These are phyloP conservation scores for Kernera saxatilis DNA, from an alignment of 345 rosid genomes.

Conservation along the genomic window DNA sequence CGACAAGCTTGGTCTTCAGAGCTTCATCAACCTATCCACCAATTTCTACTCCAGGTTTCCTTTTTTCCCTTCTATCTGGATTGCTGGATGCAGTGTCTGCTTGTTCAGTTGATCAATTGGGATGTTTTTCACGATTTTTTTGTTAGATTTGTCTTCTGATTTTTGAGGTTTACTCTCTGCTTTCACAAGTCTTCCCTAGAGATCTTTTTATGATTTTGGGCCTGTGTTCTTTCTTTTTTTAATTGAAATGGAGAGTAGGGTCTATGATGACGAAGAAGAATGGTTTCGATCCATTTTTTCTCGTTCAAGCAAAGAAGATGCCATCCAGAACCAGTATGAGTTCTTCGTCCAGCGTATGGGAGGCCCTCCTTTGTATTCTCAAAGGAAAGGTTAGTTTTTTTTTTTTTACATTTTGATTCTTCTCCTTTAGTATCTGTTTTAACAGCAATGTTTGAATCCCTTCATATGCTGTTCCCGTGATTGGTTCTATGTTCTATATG, in stretches of 20 bases:
- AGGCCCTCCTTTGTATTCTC: slow-evolving; percentile 81
- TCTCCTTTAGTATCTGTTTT: not conserved
- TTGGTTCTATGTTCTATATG: not conserved
- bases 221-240: not conserved
- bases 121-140: not conserved
- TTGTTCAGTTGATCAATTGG: not conserved
- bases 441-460: not conserved
- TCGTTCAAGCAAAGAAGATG: slow-evolving; percentile 74
- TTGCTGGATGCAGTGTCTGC: not conserved
- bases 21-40: slow-evolving; percentile 83
- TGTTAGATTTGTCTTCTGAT: not conserved
- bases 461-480: not conserved
- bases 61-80: not conserved
- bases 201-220: not conserved
- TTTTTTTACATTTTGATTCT: not conserved
- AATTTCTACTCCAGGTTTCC: slow-evolving; percentile 80
- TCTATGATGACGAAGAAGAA: slow-evolving; percentile 77
- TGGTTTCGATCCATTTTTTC: slow-evolving; percentile 82
- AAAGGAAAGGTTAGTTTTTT: slow-evolving; percentile 56
- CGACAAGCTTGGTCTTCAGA: slow-evolving; percentile 69
- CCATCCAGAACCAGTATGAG: slow-evolving; percentile 85
- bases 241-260: slow-evolving; percentile 41
- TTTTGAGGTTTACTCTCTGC: not conserved
- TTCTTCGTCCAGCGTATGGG: slow-evolving; percentile 96
- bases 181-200: not conserved